Percentiles rank a stretch among this genome's conserved stretches.
These are phyloP conservation scores for Malus hybrid DNA, from an alignment of 331 rosid genomes.

Conservation along the genomic window DNA sequence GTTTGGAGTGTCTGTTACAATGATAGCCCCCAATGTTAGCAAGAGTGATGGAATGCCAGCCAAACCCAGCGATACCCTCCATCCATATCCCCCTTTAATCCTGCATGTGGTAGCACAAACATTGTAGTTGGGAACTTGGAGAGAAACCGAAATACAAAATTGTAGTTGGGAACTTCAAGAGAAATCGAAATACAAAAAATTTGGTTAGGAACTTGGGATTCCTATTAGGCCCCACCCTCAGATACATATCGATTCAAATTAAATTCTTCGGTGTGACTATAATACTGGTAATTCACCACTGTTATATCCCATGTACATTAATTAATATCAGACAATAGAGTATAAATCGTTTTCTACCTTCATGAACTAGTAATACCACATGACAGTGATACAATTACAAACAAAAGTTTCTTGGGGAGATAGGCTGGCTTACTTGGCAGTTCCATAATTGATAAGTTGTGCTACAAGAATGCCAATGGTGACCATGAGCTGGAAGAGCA, in stretches of 20 bases:
- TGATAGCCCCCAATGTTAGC: conserved; percentile 10
- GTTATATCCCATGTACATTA: not conserved
- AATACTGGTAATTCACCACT: not conserved
- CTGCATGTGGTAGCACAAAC: conserved; percentile 1
- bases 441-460: conserved; percentile 21
- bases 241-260: no score
- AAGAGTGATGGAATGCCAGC: conserved; percentile 25
- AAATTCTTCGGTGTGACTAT: not conserved
- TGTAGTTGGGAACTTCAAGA: no score
- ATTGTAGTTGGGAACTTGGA: not conserved
- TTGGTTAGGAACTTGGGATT: no score
- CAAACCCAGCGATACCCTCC: conserved; percentile 9
- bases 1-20: conserved; percentile 27
- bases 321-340: no score
- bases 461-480: conserved; percentile 30
- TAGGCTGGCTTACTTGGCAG: conserved; percentile 7
- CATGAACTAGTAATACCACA: not conserved
- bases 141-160: not conserved
- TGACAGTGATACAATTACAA: not conserved
- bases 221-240: no score
- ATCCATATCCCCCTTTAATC: conserved; percentile 7
- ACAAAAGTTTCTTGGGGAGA: not conserved
- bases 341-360: no score
- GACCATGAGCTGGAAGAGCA: conserved; percentile 25
- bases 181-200: no score